A percentile compares a stretch with the other conserved stretches of the same genome.
These are phyloP conservation scores for Ophiosphaerella herpotricha DNA, from an alignment of 2,329 filamentous ascomycete genomes.

Conservation along the genomic window DNA sequence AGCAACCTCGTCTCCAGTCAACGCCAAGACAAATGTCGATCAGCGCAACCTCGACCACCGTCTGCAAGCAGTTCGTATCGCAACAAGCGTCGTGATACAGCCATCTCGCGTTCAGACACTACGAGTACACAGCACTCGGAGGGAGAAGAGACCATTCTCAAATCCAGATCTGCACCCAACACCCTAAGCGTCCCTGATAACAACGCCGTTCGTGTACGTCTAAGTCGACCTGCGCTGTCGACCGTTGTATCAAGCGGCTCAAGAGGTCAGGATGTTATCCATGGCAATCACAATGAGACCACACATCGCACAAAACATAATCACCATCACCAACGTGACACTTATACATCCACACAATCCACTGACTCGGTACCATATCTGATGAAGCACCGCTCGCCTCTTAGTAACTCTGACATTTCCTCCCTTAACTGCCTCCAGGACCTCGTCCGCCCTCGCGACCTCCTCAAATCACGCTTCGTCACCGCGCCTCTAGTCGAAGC, in stretches of 20 bases:
- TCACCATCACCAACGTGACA: constrained; percentile 3
- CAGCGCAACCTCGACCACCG: constrained; percentile 32
- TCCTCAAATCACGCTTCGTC: constrained; percentile 44
- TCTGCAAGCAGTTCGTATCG: constrained; percentile 36
- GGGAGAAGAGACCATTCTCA: constrained; percentile 25
- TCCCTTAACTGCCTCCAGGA: constrained; percentile 47
- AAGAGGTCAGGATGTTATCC: constrained; percentile 10
- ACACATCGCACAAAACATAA: constrained; percentile 15
- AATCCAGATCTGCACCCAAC: constrained; percentile 17
- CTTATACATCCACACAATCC: constrained; percentile 23
- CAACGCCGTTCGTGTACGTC: constrained; percentile 29
- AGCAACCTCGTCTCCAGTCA: constrained; percentile 27
- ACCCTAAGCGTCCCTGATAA: constrained; percentile 18
- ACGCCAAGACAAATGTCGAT: constrained; percentile 39
- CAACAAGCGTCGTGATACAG: constrained; percentile 37
- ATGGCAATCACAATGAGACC: constrained; percentile 22
- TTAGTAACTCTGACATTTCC: constrained; percentile 43
- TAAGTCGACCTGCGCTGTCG: constrained; percentile 38
- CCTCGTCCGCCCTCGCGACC: constrained; percentile 40
- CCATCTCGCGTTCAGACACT: constrained; percentile 28
- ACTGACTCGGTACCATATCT: constrained; percentile 30
- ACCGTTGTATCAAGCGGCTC: constrained; percentile 42
- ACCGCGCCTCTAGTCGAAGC: constrained; percentile 46
- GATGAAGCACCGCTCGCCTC: constrained; percentile 27
- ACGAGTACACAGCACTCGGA: constrained; percentile 27